Evolutionary conservation across 1,284 basidiomycete genomes (phyloP).

Genomic region (Melanopsichium pennsylvanicum): DNA sequence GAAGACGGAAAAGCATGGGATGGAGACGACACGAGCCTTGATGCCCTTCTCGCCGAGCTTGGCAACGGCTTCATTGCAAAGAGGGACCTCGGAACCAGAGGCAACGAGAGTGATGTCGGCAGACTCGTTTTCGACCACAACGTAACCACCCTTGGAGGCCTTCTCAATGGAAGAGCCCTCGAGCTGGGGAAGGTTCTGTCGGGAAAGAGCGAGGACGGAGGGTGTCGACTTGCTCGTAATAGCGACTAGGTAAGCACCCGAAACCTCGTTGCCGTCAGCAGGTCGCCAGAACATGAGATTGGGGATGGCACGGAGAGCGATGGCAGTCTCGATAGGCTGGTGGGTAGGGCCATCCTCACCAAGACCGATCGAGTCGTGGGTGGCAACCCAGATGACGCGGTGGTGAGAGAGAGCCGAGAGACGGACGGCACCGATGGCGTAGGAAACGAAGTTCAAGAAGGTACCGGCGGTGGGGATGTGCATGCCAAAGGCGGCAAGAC

Average conservation of each 20-base stretch:
- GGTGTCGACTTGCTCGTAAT: conserved; percentile 79
- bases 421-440: conserved; percentile 88
- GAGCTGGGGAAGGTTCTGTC: conserved; percentile 92
- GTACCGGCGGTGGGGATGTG: conserved; percentile 75
- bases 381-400: conserved; percentile 89
- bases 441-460: conserved; percentile 86
- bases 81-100: conserved; percentile 85
- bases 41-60: conserved; percentile 74
- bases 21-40: conserved; percentile 82
- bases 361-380: conserved; percentile 68
- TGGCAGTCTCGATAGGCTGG: conserved; percentile 89
- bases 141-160: conserved; percentile 85
- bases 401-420: conserved; percentile 87
- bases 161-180: conserved; percentile 85
- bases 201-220: conserved; percentile 81
- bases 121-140: conserved; percentile 79
- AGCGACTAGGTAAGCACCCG: conserved; percentile 84
- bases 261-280: conserved; percentile 93
- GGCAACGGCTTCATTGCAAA: conserved; percentile 83
- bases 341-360: conserved; percentile 95
- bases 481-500: conserved; percentile 83
- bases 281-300: conserved; percentile 78
- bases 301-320: conserved; percentile 85
- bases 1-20: conserved; percentile 90
- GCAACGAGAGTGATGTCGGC: conserved; percentile 84